Evolutionary conservation across 805 yeast genomes (phyloP).

Genomic region (Ogataea pilisensis): DNA sequence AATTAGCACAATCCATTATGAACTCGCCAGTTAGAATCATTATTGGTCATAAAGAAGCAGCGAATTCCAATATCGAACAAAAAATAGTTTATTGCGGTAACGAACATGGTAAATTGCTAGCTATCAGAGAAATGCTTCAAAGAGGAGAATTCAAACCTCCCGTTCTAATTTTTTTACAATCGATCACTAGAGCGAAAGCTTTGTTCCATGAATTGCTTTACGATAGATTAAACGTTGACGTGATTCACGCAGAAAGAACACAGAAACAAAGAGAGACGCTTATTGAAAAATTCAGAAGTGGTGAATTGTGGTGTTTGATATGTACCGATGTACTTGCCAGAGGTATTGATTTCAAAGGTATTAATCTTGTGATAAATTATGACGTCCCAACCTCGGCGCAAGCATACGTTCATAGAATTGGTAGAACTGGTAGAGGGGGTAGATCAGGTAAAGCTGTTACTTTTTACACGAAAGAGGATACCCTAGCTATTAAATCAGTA

Average conservation of each 20-base stretch:
- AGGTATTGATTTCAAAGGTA: conserved; percentile 97
- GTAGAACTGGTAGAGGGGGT: conserved; percentile 98
- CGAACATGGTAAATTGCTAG: conserved; percentile 93
- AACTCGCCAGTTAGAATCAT: conserved; percentile 78
- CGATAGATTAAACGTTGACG: conserved; percentile 91
- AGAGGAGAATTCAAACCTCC: conserved; percentile 90
- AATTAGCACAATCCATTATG: conserved; percentile 83
- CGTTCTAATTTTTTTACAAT: conserved; percentile 84
- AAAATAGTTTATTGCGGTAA: conserved; percentile 80
- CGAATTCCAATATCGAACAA: conserved; percentile 79
- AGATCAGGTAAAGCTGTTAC: conserved; percentile 84
- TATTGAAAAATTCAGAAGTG: conserved; percentile 78
- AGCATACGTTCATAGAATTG: conserved; percentile 95
- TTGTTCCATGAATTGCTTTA: conserved; percentile 88
- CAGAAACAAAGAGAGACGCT: conserved; percentile 81
- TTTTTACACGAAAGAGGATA: conserved; percentile 88
- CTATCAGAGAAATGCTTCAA: conserved; percentile 82
- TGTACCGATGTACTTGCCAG: conserved; percentile 95
- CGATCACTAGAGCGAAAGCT: conserved; percentile 91
- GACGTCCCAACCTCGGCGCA: conserved; percentile 95
- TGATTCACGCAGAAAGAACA: conserved; percentile 92
- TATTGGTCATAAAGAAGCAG: conserved; percentile 92
- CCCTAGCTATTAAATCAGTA: conserved; percentile 69
- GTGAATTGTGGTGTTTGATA: conserved; percentile 93
- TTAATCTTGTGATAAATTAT: conserved; percentile 89